Evolutionary conservation across 108 stramenopile species (phyloP).

Genomic region (Aurantiochytrium sp.): DNA sequence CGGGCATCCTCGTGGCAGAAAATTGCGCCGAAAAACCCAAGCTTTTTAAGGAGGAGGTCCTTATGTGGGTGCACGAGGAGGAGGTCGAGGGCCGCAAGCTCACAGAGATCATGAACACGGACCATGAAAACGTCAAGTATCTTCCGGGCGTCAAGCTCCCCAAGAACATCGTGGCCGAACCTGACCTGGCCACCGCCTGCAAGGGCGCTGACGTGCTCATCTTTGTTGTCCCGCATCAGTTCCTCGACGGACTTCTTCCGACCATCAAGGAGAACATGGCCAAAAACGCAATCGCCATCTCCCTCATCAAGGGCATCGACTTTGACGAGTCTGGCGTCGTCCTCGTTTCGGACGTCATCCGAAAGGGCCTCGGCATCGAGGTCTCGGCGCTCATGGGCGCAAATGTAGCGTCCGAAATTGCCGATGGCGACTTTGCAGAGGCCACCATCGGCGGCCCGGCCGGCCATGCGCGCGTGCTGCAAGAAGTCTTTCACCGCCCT

Average conservation of each 20-base stretch:
- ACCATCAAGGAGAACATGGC: slow-evolving; percentile 48
- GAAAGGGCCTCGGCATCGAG: slow-evolving; percentile 37
- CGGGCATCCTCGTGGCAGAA: slow-evolving; percentile 69
- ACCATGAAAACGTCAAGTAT: slow-evolving; percentile 92
- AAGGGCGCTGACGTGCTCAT: slow-evolving; percentile 72
- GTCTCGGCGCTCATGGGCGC: slow-evolving; percentile 94
- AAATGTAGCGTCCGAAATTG: slow-evolving; percentile 90
- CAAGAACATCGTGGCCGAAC: slow-evolving; percentile 68
- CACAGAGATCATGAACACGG: slow-evolving; percentile 77
- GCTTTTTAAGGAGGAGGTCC: slow-evolving; percentile 61
- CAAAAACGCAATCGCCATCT: slow-evolving; percentile 24
- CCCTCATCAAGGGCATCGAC: slow-evolving; percentile 50
- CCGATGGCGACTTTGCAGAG: slow-evolving; percentile 81
- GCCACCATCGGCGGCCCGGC: slow-evolving; percentile 70
- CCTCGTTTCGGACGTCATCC: slow-evolving; percentile 38
- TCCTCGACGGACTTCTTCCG: slow-evolving; percentile 64
- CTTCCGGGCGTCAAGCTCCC: slow-evolving; percentile 80
- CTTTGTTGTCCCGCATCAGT: slow-evolving; percentile 92
- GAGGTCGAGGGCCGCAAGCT: slow-evolving; percentile 53
- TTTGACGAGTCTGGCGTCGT: slow-evolving; percentile 34
- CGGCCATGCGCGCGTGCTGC: slow-evolving; percentile 61
- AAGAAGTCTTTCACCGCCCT: slow-evolving; percentile 65
- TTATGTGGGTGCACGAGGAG: slow-evolving; percentile 94
- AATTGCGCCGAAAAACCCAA: slow-evolving; percentile 59
- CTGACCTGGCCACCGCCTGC: slow-evolving; percentile 73